Base-by-base conservation (phyloP, 352 stramenopile genomes). In the Phytophthora pinifolia region DNA sequence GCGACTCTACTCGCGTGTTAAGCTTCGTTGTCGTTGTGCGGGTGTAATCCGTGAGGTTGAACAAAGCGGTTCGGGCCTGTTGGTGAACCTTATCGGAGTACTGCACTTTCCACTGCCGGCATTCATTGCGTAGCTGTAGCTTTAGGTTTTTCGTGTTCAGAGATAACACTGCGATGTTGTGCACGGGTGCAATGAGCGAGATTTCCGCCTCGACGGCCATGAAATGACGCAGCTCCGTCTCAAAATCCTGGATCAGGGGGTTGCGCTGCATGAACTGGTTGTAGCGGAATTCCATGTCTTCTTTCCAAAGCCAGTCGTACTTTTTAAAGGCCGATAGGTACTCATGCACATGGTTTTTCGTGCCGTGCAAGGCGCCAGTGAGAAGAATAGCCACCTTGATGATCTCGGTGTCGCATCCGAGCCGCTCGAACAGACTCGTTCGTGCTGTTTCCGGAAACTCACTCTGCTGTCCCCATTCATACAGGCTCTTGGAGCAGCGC, bases 281-380 rank as follows among this genome's bases (percentile, higher is more conserved):
- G 59, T 94, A 94, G 3, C 73, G 72, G 46, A 87, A 84, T 58
- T 94, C 84, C 81, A 89, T 94, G 54, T 96, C 86, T 54, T 94
- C 83, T 54, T 92, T 93, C 86, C 86, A 96, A 2, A 96, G 76
- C 86, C 86, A 96, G 52, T 95, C 85, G 57, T 95, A 95, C 52
- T 92, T 88, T 47, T 88, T 88, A 44, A 96, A 96, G n/a, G 71
- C 70, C 6, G 70, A 67, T 10, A 94, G 64, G 54, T 92, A 94
- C 13, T 92, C 81, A 33, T 90, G 76, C 0, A 94, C 84, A 31
- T 93, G 79, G 36, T 94, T 92, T 53, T 90, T 90, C 9, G 85
- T 94, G 22, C 85, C 86, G 31, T 93, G 78, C 6, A 96, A 49
- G 10, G 83, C 82, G 13, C 86, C 86, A 3, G 86, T 95, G 7